Base-by-base conservation (phyloP, 768 basidiomycete species). In the Boletus bicolor region DNA sequence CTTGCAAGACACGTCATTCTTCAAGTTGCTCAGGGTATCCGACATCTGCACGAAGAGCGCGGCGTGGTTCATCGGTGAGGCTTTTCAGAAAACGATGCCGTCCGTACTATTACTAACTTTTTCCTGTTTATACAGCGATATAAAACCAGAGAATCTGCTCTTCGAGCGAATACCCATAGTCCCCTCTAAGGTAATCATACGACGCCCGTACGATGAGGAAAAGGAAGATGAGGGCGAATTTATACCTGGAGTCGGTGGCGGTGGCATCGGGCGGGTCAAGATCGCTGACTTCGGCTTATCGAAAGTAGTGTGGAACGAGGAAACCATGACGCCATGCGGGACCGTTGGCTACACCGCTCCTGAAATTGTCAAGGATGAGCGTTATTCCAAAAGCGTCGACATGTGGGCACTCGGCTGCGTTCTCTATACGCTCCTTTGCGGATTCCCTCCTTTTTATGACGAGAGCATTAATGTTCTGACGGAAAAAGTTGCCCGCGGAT, bases 361-460 rank as follows among this genome's bases (percentile, higher is more conserved):
- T 6, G 97, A 99, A 75, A 99, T 99, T 58, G 97, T 99, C 64
- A 98, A 98, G 75, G 97, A 98, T 68, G 96, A 99, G 75, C 82
- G 93, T 30, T 96, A 96, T 70, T 89, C 85, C 70, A 95, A 94
- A 74, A 93, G 90, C 65, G 96, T 98, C 52, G 97, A 99, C 69
- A 98, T 98, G 97, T 99, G 97, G 97, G 97, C 97, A 2, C 76
- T 99, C 37, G 97, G 97, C 39, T 99, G 97, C 72, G 97, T 99
- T n/a, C 80, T 99, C 1, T 99, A 99, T 75, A 99, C 97, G 2
- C 79, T 98, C 2, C 85, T 99, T 19, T 98, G 97, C 65, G 97
- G 97, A 50, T 97, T 98, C 73, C 91, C 90, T 44, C 97, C 97
- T 1, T 99, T 99, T 76, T 99, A 98, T 73, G 97, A 99, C 61